phyloP scores from a whole-genome alignment of 1,139 yeast genomes.

The Lodderomyces orthopsilosis region DNA sequence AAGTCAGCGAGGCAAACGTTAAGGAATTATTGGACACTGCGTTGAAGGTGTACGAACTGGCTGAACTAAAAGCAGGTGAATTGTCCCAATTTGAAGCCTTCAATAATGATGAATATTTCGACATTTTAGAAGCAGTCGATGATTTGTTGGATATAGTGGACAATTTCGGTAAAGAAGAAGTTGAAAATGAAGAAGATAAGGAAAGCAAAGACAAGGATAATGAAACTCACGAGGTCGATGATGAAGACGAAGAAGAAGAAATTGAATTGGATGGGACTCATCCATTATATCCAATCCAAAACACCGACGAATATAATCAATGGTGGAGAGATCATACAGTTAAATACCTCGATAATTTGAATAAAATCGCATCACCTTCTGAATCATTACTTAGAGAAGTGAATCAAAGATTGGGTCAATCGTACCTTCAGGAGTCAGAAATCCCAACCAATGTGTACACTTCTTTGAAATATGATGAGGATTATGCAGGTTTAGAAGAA shows the following conservation, averaged over 20 bases:
- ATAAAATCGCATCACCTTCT: conserved; percentile 17
- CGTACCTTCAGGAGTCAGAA: conserved; percentile 63
- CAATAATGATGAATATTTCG: conserved; percentile 40
- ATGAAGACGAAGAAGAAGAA: conserved; percentile 26
- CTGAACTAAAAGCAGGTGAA: conserved; percentile 33
- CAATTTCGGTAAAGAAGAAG: conserved; percentile 53
- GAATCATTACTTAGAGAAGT: conserved; percentile 33
- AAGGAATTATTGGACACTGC: conserved; percentile 41
- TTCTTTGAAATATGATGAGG: conserved; percentile 55
- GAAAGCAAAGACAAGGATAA: conserved; percentile 26
- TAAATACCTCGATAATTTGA: conserved; percentile 39
- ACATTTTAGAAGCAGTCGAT: conserved; percentile 54
- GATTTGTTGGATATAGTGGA: conserved; percentile 65
- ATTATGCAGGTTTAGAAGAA: conserved; percentile 39
- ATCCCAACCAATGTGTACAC: conserved; percentile 56
- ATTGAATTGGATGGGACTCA: conserved; percentile 45
- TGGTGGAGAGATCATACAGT: conserved; percentile 59
- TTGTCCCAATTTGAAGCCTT: conserved; percentile 26
- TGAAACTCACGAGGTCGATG: conserved; percentile 18
- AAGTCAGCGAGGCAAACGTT: conserved; percentile 26
- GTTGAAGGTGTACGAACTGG: conserved; percentile 42
- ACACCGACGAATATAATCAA: conserved; percentile 38
- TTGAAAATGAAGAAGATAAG: conserved; percentile 35
- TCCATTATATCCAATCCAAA: conserved; percentile 48
- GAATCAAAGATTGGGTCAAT: conserved; percentile 56